Base-by-base conservation (phyloP, 208 protist species). In the Wallacemonas sp. region DNA sequence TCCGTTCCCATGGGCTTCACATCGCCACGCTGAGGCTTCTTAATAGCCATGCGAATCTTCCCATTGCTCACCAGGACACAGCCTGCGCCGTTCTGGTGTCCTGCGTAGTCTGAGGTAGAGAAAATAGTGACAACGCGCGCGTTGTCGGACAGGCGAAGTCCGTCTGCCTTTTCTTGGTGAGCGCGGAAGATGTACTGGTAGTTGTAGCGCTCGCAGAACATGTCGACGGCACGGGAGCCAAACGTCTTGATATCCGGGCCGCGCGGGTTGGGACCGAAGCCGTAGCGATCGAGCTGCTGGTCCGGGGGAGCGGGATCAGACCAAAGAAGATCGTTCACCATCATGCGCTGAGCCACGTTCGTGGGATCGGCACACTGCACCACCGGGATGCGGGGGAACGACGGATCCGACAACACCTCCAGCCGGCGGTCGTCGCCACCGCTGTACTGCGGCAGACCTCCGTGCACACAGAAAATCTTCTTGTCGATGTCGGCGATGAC, bases 401-500 rank as follows among this genome's bases (percentile, higher is more conserved):
- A 78, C 3, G 85, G 83, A 66, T 94, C 88, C 2, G 85, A 81
- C 19, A 93, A 63, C 48, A 93, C 86, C 83, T 95, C 85, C 13
- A 96, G 78, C 5, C 91, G 84, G 62, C 83, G 84, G 64, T 96
- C 91, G 32, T 93, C 86, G 41, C 91, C 91, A 9, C 91, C 91
- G 0, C 74, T 76, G 79, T 93, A 97, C 71, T 93, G 84, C 42
- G 94, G 94, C n/a, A 98, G 84, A n/a, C 94, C 94, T 24, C 91
- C 94, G 73, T 98, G 94, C 10, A 96, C 91, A 61, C 94, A 98
- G 79, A 98, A 98, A 66, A 98, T 96, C 71, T 90, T 91, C 74
- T 93, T 94, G 76, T 98, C 94, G 62, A 98, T 97, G 57, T 93
- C 91, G 17, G 87, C 89, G 57, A 93, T 94, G 37, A 98, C 86